Conservation (phyloP, 169 alveolate genomes). For the Perkinsus marinus region DNA sequence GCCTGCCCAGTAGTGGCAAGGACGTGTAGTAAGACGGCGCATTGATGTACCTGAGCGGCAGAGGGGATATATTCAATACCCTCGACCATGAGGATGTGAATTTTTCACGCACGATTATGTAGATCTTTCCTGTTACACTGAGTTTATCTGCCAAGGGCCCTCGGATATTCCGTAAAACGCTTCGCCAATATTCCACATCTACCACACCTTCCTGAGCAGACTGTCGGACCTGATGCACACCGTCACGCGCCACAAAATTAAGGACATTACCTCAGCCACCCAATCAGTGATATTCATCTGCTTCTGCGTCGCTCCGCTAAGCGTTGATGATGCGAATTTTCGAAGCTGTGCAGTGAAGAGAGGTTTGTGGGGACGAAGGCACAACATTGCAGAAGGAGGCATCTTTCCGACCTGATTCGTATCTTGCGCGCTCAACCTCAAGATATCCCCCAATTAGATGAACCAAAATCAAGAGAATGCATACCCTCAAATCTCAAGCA, state of each 20-base stretch:
- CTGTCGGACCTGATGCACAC: neutral
- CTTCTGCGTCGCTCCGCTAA: neutral
- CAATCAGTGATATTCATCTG: neutral
- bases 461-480: too few species aligned
- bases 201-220: neutral
- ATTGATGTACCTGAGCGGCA: neutral
- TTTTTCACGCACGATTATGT: neutral
- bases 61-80: neutral
- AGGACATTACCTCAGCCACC: neutral
- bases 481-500: too few species aligned
- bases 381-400: neutral
- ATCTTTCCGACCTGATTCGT: neutral
- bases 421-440: too few species aligned
- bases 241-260: neutral
- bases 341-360: neutral
- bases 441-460: too few species aligned
- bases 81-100: neutral
- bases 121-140: neutral
- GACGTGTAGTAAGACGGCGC: neutral
- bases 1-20: neutral
- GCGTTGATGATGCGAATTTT: neutral
- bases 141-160: neutral
- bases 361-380: neutral
- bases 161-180: neutral
- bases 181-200: neutral